A percentile compares a stretch with the other conserved stretches of the same genome.
Conservation (phyloP, 1,139 yeast species). For the Blastobotrys aristatus region DNA sequence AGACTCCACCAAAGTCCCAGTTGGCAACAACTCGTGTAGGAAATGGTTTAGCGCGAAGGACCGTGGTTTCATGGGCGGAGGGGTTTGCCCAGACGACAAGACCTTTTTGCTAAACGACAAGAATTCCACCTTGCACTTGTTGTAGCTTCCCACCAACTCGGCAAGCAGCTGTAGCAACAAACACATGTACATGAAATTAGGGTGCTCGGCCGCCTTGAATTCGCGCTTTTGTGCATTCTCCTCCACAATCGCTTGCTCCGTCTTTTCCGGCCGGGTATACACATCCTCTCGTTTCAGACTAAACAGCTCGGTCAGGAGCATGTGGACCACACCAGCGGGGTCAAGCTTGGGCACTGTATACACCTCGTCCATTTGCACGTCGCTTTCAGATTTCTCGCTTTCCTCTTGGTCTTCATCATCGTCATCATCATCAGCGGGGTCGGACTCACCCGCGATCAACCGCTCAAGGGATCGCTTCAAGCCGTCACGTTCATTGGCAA, state of each 20-base stretch:
- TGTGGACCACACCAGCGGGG: conserved; percentile 51
- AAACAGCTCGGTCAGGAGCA: conserved; percentile 61
- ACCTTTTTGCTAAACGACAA: conserved; percentile 66
- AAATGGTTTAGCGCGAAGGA: conserved; percentile 73
- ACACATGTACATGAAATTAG: conserved; percentile 58
- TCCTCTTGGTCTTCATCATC: background rate
- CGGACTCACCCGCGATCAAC: background rate
- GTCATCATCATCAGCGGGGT: conserved; percentile 6
- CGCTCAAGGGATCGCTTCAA: conserved; percentile 5
- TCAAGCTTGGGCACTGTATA: no score
- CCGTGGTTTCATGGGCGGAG: conserved; percentile 48
- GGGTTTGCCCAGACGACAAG: conserved; percentile 13
- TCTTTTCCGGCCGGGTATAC: conserved; percentile 23
- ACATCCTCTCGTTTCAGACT: conserved; percentile 34
- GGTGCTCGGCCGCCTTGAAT: conserved; percentile 35
- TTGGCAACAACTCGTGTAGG: conserved; percentile 68
- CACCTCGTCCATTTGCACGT: conserved; percentile 1
- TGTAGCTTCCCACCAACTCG: conserved; percentile 74
- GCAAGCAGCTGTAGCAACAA: conserved; percentile 63
- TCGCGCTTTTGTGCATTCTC: conserved; percentile 17
- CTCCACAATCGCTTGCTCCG: conserved; percentile 22
- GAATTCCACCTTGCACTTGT: conserved; percentile 76
- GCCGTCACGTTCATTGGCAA: conserved; percentile 1
- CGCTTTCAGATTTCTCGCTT: conserved; percentile 23
- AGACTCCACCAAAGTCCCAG: conserved; percentile 38